Conservation (phyloP, 192 early-diverging fungal species). For the Backusella luteola region DNA sequence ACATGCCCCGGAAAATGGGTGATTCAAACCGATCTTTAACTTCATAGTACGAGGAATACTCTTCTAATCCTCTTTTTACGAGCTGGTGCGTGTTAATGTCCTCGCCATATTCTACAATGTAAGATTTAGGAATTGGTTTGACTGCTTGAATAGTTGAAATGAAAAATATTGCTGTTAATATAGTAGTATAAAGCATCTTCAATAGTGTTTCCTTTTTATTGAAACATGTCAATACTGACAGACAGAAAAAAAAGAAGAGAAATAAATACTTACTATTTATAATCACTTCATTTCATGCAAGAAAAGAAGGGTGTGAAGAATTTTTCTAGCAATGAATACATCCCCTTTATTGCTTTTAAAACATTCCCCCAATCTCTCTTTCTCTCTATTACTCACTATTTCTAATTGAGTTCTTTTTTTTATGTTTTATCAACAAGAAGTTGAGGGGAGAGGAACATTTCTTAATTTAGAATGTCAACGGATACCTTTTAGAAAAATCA, state of each 20-base stretch:
- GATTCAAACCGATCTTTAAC: slow-evolving; percentile 14
- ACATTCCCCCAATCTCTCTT: background rate
- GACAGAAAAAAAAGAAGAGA: background rate
- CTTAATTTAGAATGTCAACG: background rate
- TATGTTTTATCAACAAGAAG: background rate
- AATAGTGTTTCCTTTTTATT: background rate
- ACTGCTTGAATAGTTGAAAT: background rate
- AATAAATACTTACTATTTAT: background rate
- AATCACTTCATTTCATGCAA: background rate
- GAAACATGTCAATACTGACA: background rate
- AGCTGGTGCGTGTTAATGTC: background rate
- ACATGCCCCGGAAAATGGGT: slow-evolving; percentile 12
- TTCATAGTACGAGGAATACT: background rate
- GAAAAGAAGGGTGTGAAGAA: background rate
- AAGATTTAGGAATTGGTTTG: slow-evolving; percentile 9
- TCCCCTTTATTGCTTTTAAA: background rate
- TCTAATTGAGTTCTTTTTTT: background rate
- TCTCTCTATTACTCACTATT: background rate
- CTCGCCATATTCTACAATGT: slow-evolving; percentile 21
- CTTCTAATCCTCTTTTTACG: background rate
- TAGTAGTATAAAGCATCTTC: background rate
- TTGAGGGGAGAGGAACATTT: background rate
- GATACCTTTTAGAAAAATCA: background rate
- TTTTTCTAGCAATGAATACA: background rate
- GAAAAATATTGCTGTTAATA: background rate